These are phyloP conservation scores for Penicillium lividum DNA, from an alignment of 495 filamentous ascomycete genomes.

Conservation along the genomic window DNA sequence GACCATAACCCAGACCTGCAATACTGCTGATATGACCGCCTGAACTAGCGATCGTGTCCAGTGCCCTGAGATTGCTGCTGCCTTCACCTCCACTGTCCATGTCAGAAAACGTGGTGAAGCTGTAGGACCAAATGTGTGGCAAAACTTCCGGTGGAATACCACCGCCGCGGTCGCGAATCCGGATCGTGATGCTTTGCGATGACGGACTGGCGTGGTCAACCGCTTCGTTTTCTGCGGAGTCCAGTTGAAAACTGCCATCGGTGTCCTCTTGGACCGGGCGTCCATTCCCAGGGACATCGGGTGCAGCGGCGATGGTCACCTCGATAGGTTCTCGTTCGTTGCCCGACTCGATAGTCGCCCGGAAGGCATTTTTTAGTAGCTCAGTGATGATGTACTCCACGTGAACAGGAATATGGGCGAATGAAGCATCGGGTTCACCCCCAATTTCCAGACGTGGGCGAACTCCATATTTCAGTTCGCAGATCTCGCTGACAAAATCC, in stretches of 20 bases:
- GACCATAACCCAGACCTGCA: constrained; percentile 88
- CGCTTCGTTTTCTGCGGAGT: constrained; percentile 35
- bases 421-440: constrained; percentile 75
- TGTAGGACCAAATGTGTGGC: constrained; percentile 91
- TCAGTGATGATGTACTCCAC: constrained; percentile 97
- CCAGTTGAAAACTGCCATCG: constrained; percentile 35
- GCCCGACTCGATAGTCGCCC: constrained; percentile 82
- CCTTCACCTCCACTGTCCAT: constrained; percentile 43
- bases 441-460: constrained; percentile 79
- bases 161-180: constrained; percentile 92
- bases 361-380: constrained; percentile 93
- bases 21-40: constrained; percentile 73
- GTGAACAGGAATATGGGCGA: constrained; percentile 92
- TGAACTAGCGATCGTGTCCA: constrained; percentile 69
- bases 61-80: constrained; percentile 59
- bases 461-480: constrained; percentile 92
- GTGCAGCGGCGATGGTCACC: constrained; percentile 88
- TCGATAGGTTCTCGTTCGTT: constrained; percentile 79
- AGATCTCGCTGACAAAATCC: constrained; percentile 90
- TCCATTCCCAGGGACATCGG: constrained; percentile 49
- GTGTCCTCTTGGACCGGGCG: constrained; percentile 26
- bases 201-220: constrained; percentile 48
- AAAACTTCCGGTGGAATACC: constrained; percentile 82
- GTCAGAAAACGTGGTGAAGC: constrained; percentile 90
- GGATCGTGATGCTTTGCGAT: constrained; percentile 87